These are phyloP conservation scores for Fraxinus quadrangulata DNA, from an alignment of 257 asterid species.

Conservation along the genomic window DNA sequence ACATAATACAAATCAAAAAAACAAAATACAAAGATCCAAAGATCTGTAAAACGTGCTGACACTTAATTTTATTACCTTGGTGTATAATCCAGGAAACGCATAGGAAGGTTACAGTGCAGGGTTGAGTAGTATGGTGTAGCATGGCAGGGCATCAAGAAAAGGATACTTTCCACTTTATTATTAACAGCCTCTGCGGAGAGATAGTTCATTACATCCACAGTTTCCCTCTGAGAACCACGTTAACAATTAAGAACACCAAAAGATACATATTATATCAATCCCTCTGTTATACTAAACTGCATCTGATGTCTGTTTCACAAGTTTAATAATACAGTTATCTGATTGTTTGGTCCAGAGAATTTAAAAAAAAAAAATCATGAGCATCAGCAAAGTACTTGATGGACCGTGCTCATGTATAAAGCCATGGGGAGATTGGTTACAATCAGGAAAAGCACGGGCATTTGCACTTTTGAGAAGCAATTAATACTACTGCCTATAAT, in stretches of 20 bases:
- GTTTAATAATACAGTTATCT: not conserved
- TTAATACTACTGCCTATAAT: conserved; percentile 29
- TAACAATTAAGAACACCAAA: not conserved
- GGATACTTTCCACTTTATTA: conserved; percentile 58
- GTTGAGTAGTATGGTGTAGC: conserved; percentile 95
- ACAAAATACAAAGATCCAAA: not conserved
- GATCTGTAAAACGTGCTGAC: not conserved
- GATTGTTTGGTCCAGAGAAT: not conserved
- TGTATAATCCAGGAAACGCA: conserved; percentile 95
- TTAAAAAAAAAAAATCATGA: not conserved
- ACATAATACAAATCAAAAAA: not conserved
- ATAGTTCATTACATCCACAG: conserved; percentile 87
- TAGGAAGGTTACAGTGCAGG: conserved; percentile 68
- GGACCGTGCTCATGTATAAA: conserved; percentile 86
- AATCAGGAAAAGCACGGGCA: conserved; percentile 55
- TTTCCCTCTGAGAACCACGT: conserved; percentile 69
- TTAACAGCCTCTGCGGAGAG: conserved; percentile 64
- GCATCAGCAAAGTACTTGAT: conserved; percentile 59
- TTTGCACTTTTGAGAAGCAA: conserved; percentile 39
- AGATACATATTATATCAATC: not conserved
- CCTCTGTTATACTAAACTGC: not conserved
- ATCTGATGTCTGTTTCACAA: not conserved
- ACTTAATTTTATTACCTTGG: conserved; percentile 55
- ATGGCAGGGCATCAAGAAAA: conserved; percentile 89
- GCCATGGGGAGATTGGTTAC: conserved; percentile 91